Base-by-base conservation (phyloP, 2,329 filamentous ascomycete species). In the Cercospora zeae-maydis region DNA sequence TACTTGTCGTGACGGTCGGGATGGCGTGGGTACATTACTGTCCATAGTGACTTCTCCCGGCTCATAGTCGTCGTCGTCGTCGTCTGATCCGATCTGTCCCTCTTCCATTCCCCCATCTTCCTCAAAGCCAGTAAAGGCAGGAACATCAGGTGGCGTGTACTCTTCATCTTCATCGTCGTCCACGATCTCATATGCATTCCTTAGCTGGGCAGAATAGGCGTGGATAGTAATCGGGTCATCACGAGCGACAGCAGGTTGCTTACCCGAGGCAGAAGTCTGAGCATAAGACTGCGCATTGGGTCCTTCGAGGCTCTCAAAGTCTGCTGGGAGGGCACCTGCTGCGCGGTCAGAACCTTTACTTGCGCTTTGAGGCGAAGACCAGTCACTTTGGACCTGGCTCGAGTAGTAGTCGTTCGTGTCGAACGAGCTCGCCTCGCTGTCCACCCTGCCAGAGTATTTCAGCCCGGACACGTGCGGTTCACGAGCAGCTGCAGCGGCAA, bases 391-490 rank as follows among this genome's bases (percentile, higher is more conserved):
- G 67, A 84, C 85, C 79, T 89, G 91, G 78, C 93, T 97, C 69
- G 93, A 97, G 81, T 98, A 97, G 78, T 96, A 96, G 42, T 92
- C 95, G 74, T 96, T 92, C 75, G 96, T 89, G 78, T 97, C 92
- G 79, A 92, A 91, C 36, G 91, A 95, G 76, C 93, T 90, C 53
- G 66, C 66, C 45, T 60, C 63, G 63, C 67, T 72, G 75, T 86
- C 86, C 63, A 81, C 82, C 77, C 88, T 81, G 79, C 85, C 84
- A 81, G 81, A 80, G 63, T 77, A 75, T 66, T 78, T 78, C 66
- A 84, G 80, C 73, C 85, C 83, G 72, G 88, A 84, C 69, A 88
- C 82, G 61, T 68, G 67, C 87, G 87, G 76, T 88, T 86, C 74
- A 92, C 90, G 70, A 91, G 80, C 67, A 73, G 93, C 81, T 65